A percentile compares a stretch with the other conserved stretches of the same genome.
phyloP scores from a whole-genome alignment of 148 eudicot species.

The Gaultheria prostrata region DNA sequence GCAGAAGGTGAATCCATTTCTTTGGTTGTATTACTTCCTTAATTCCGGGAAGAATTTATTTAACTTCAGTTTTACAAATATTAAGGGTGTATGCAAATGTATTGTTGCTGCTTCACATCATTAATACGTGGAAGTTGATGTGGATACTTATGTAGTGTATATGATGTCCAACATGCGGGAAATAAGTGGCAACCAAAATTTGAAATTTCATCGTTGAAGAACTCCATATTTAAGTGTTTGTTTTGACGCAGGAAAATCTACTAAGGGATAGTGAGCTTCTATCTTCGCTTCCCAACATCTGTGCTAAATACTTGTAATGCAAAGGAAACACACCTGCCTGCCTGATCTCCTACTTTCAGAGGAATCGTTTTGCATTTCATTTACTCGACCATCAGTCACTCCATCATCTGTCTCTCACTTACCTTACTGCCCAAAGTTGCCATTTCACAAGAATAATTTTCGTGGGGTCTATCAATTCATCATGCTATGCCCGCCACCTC shows the following conservation, averaged over 20 bases:
- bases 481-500: constrained; percentile 49
- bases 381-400: constrained; percentile 51
- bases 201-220: constrained; percentile 39
- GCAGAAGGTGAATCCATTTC: neutral
- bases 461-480: constrained; percentile 54
- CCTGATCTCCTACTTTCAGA: constrained; percentile 53
- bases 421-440: constrained; percentile 60
- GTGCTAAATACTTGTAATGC: constrained; percentile 57
- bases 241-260: constrained; percentile 88
- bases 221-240: constrained; percentile 69
- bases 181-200: constrained; percentile 16
- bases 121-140: neutral
- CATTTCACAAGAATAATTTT: constrained; percentile 48
- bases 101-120: neutral
- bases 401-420: constrained; percentile 45
- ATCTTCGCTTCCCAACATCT: constrained; percentile 67
- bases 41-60: neutral
- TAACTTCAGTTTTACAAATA: neutral
- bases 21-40: neutral
- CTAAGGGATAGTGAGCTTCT: constrained; percentile 66
- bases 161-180: neutral
- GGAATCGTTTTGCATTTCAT: constrained; percentile 55
- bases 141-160: neutral
- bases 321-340: constrained; percentile 56
- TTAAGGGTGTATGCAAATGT: neutral